Percentiles rank a stretch among this genome's conserved stretches.
Evolutionary conservation across 306 rosid genomes (phyloP).

Genomic region (Citrullus amarus): DNA sequence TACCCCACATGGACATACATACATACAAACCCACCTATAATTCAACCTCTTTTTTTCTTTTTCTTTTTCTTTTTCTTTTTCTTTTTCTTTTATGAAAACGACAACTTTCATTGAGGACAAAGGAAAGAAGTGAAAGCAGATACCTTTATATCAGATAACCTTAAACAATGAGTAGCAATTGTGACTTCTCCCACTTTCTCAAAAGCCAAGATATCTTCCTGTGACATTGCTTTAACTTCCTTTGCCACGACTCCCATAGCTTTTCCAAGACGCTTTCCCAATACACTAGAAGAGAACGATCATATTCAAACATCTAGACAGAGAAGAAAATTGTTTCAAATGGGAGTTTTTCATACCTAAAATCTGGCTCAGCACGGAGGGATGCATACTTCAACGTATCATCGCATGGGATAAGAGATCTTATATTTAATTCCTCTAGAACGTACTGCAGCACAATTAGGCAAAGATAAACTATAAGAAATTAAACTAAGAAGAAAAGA

Average conservation of each 20-base stretch:
- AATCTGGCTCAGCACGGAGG: slow-evolving; percentile 86
- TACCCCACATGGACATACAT: neutral
- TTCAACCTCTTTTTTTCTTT: neutral
- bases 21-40: neutral
- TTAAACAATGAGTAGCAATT: slow-evolving; percentile 63
- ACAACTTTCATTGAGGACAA: too few species aligned
- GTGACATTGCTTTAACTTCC: slow-evolving; percentile 78
- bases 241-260: slow-evolving; percentile 75
- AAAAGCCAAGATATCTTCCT: slow-evolving; percentile 73
- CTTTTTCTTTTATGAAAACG: too few species aligned
- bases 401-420: slow-evolving; percentile 72
- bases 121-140: slow-evolving; percentile 5
- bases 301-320: slow-evolving; percentile 3
- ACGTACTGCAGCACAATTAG: slow-evolving; percentile 52
- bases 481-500: neutral
- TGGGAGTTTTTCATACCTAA: slow-evolving; percentile 39
- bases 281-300: slow-evolving; percentile 30
- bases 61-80: too few species aligned
- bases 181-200: slow-evolving; percentile 71
- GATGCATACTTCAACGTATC: slow-evolving; percentile 80
- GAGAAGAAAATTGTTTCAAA: neutral
- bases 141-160: slow-evolving; percentile 80
- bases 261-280: slow-evolving; percentile 91
- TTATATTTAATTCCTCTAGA: slow-evolving; percentile 78
- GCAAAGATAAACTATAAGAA: slow-evolving; percentile 9